These are phyloP conservation scores for Hericium rajendrae DNA, from an alignment of 768 basidiomycete species.

Conservation along the genomic window DNA sequence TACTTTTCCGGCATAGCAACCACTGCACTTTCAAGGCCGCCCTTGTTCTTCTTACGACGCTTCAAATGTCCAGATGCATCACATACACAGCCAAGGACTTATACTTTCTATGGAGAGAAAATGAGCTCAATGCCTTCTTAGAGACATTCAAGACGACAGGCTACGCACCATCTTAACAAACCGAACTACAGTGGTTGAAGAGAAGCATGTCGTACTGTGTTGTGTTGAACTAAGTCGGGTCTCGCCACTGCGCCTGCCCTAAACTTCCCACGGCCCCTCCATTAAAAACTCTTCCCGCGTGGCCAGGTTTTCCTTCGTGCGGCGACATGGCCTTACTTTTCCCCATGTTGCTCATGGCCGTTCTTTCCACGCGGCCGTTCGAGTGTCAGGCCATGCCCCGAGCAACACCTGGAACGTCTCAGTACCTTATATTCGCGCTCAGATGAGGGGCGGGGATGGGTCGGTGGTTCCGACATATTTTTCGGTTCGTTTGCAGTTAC, in stretches of 20 bases:
- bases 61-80: no score
- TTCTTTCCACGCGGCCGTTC: constrained; percentile 56
- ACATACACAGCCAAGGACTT: no score
- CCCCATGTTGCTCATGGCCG: constrained; percentile 89
- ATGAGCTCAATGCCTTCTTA: no score
- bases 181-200: no score
- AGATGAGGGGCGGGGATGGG: constrained; percentile 50
- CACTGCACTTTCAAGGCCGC: no score
- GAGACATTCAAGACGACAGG: no score
- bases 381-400: constrained; percentile 86
- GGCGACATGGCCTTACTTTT: constrained; percentile 72
- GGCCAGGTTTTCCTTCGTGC: constrained; percentile 42
- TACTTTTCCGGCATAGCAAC: no score
- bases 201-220: no score
- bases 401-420: constrained; percentile 56
- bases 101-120: no score
- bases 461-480: constrained; percentile 55
- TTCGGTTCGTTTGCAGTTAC: neutral
- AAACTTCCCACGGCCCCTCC: neutral
- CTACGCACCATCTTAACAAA: no score
- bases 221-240: no score
- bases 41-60: no score
- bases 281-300: neutral
- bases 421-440: constrained; percentile 59
- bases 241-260: neutral